A percentile compares a stretch with the other conserved stretches of the same genome.
These are phyloP conservation scores for Chlorokybus atmophyticus DNA, from an alignment of 139 green algal species.

Conservation along the genomic window DNA sequence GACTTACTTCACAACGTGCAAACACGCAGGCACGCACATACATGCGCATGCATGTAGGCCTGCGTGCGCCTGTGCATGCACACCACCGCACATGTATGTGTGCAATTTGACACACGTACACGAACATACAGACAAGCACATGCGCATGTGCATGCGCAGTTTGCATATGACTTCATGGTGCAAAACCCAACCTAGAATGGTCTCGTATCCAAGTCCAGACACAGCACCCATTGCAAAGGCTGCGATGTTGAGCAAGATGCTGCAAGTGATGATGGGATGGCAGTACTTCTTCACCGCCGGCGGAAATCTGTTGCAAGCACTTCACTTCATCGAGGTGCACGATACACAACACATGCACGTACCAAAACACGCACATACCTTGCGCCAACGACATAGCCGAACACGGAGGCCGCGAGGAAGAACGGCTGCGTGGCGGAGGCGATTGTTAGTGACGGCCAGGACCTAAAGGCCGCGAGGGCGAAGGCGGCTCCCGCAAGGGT, in stretches of 20 bases:
- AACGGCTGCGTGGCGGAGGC: not conserved
- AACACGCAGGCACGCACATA: not conserved
- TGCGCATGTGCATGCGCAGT: too few species aligned
- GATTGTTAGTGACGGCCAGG: not conserved
- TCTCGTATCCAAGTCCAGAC: too few species aligned
- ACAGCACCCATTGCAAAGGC: too few species aligned
- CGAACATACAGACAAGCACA: too few species aligned
- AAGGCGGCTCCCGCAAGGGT: slow-evolving; percentile 42
- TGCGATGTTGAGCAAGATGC: not conserved
- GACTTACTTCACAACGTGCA: not conserved
- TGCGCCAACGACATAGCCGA: slow-evolving; percentile 6
- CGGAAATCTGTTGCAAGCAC: slow-evolving; percentile 4
- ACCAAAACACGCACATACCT: not conserved
- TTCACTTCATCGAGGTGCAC: too few species aligned
- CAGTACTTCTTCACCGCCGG: slow-evolving; percentile 8
- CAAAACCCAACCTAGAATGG: too few species aligned
- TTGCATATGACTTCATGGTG: too few species aligned
- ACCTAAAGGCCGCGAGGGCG: not conserved
- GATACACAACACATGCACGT: too few species aligned
- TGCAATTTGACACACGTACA: too few species aligned
- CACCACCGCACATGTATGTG: too few species aligned
- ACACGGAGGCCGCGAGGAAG: slow-evolving; percentile 1
- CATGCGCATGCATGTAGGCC: not conserved
- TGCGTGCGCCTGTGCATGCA: too few species aligned
- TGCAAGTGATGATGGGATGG: slow-evolving; percentile 19